Conservation (phyloP, 2,329 filamentous ascomycete genomes). For the Cladophialophora exuberans region DNA sequence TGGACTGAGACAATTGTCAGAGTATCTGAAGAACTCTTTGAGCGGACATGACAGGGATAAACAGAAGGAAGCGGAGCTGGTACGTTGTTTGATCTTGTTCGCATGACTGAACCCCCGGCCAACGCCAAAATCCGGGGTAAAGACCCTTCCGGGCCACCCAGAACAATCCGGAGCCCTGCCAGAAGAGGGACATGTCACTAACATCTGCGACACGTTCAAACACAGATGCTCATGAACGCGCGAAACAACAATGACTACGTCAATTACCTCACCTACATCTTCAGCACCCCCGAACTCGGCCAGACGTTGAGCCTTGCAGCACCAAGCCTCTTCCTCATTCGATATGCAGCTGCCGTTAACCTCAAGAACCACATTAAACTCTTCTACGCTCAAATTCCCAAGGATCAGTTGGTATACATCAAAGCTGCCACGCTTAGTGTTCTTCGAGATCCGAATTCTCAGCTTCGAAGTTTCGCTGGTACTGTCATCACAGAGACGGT, state of each 20-base stretch:
- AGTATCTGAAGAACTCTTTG: constrained; percentile 88
- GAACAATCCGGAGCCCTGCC: constrained; percentile 3
- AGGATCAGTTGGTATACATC: constrained; percentile 73
- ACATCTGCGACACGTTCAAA: not conserved
- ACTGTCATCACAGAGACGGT: constrained; percentile 94
- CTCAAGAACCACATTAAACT: constrained; percentile 89
- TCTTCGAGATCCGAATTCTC: constrained; percentile 77
- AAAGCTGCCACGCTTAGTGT: constrained; percentile 77
- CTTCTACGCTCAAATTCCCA: constrained; percentile 75
- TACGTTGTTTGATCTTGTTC: constrained; percentile 53
- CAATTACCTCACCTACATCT: constrained; percentile 93
- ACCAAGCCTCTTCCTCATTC: constrained; percentile 72
- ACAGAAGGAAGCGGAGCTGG: constrained; percentile 87
- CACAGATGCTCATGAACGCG: constrained; percentile 88
- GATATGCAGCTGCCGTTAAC: constrained; percentile 88
- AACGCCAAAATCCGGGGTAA: constrained; percentile 6
- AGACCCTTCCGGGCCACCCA: constrained; percentile 6
- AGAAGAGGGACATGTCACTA: not conserved
- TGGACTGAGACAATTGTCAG: constrained; percentile 84
- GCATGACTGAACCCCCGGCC: not conserved
- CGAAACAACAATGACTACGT: constrained; percentile 89
- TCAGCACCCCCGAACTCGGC: constrained; percentile 68
- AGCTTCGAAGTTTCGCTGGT: constrained; percentile 86
- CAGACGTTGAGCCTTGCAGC: constrained; percentile 60
- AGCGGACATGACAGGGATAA: constrained; percentile 77